A percentile compares a stretch with the other conserved stretches of the same genome.
phyloP scores from a whole-genome alignment of 2,329 filamentous ascomycete genomes.

The Lecanicillium sp. region DNA sequence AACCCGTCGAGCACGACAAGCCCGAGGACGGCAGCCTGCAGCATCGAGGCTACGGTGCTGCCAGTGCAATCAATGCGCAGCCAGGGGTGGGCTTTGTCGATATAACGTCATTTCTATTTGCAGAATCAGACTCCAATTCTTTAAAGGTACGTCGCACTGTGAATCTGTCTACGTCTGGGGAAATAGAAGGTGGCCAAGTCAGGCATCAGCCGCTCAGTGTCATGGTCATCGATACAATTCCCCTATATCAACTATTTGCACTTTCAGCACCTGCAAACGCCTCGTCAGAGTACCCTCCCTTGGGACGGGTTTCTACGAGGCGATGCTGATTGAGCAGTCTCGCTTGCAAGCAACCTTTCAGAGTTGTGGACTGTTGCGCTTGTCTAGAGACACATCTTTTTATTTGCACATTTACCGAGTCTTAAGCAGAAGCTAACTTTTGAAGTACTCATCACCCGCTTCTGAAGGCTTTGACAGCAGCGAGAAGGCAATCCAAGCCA shows the following conservation, averaged over 20 bases:
- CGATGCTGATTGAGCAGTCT: conserved; percentile 26
- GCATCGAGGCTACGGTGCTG: conserved; percentile 76
- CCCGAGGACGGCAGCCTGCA: conserved; percentile 39
- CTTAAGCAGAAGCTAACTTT: conserved; percentile 16
- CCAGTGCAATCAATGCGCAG: conserved; percentile 63
- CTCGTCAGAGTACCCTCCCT: conserved; percentile 31
- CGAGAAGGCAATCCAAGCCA: conserved; percentile 23
- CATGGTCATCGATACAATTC: conserved; percentile 63
- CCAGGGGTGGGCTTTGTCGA: conserved; percentile 72
- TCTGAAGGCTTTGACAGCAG: conserved; percentile 25
- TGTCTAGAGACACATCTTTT: conserved; percentile 43
- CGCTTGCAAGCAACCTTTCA: conserved; percentile 42
- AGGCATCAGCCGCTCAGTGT: conserved; percentile 41
- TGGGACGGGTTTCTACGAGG: conserved; percentile 35
- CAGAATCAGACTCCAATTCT: conserved; percentile 55
- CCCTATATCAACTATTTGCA: conserved; percentile 46
- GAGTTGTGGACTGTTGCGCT: conserved; percentile 44
- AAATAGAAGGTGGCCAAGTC: conserved; percentile 59
- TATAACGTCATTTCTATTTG: conserved; percentile 67
- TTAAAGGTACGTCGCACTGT: conserved; percentile 30
- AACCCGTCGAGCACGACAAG: conserved; percentile 59
- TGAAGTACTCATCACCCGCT: conserved; percentile 33
- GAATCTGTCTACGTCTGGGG: conserved; percentile 23
- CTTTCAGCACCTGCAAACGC: conserved; percentile 21
- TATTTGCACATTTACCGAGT: conserved; percentile 14